These are phyloP conservation scores for Fraxinus platypoda DNA, from an alignment of 305 asterid species.

Conservation along the genomic window DNA sequence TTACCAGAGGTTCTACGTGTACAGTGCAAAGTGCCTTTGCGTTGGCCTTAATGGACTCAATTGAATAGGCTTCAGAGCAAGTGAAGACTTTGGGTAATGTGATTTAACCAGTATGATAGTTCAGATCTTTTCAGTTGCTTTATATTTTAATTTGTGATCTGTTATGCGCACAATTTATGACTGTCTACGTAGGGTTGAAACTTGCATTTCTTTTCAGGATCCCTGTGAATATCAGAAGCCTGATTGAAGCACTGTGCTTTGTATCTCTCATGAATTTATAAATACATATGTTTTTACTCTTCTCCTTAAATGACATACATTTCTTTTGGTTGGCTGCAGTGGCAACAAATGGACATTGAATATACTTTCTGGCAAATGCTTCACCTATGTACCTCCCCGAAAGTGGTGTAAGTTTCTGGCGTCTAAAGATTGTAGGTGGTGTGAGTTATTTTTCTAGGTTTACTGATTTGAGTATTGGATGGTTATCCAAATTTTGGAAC, in stretches of 20 bases:
- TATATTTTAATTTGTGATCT: neutral
- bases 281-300: constrained; percentile 14
- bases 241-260: constrained; percentile 12
- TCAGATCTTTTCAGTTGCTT: neutral
- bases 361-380: constrained; percentile 99
- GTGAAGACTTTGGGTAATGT: neutral
- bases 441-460: neutral
- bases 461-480: neutral
- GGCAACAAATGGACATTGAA: constrained; percentile 98
- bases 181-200: neutral
- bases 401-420: constrained; percentile 84
- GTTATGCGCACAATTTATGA: neutral
- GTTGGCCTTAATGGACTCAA: neutral
- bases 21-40: neutral
- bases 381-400: constrained; percentile 88
- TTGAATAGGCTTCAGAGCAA: constrained; percentile 1
- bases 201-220: constrained; percentile 14
- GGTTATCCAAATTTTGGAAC: neutral
- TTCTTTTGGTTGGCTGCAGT: constrained; percentile 50
- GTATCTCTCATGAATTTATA: constrained; percentile 4
- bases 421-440: constrained; percentile 23
- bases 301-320: constrained; percentile 26
- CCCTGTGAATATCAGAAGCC: constrained; percentile 5
- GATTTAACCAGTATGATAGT: neutral
- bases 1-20: neutral